Percentiles rank a stretch among this genome's conserved stretches.
These are phyloP conservation scores for Cucurbita pepo DNA, from an alignment of 306 rosid genomes.

Conservation along the genomic window DNA sequence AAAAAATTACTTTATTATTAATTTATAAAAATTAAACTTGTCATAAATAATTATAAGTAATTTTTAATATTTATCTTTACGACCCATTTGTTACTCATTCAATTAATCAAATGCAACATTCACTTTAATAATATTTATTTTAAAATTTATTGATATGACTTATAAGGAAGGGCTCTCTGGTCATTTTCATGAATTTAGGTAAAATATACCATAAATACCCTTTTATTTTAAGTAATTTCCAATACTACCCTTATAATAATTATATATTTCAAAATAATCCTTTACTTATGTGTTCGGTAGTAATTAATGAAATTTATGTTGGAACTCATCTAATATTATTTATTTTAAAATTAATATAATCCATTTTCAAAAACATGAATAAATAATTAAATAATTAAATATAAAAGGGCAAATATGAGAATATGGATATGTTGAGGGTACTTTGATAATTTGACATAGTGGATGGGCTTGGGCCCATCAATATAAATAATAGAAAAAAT, in stretches of 20 bases:
- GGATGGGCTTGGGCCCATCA: not conserved
- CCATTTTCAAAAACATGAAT: no score
- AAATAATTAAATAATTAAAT: no score
- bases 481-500: not conserved
- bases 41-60: no score
- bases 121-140: not conserved
- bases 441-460: not conserved
- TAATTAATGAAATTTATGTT: no score
- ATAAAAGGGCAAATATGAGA: not conserved
- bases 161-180: not conserved
- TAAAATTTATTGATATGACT: not conserved
- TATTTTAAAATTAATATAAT: no score
- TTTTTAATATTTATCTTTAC: no score
- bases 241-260: no score
- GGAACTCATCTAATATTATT: no score
- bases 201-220: not conserved
- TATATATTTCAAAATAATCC: no score
- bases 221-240: not conserved
- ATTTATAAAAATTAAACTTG: not conserved
- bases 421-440: not conserved
- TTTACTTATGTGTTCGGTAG: no score
- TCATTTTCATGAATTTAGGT: not conserved
- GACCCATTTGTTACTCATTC: no score
- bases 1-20: not conserved
- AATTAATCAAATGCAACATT: not conserved